A percentile compares a stretch with the other conserved stretches of the same genome.
Evolutionary conservation across 192 early-diverging fungal genomes (phyloP).

Genomic region (Rhizophagus clarus): DNA sequence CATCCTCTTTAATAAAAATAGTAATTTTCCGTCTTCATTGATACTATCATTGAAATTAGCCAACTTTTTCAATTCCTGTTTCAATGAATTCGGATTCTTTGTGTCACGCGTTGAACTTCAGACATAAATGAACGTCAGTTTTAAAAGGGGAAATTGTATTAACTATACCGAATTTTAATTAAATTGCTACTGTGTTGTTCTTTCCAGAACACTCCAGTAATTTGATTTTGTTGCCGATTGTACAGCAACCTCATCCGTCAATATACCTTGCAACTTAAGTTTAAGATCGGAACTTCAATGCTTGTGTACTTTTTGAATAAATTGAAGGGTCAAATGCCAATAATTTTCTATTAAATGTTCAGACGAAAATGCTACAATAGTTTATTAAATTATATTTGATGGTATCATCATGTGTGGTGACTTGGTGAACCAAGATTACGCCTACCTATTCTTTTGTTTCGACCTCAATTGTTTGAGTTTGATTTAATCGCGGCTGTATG

Average conservation of each 20-base stretch:
- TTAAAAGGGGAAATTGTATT: no score
- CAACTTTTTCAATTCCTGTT: conserved; percentile 69
- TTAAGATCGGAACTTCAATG: conserved; percentile 45
- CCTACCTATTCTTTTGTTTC: no score
- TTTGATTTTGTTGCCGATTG: conserved; percentile 61
- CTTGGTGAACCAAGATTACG: no score
- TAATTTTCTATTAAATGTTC: neutral
- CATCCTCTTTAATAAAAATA: conserved; percentile 23
- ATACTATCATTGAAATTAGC: no score
- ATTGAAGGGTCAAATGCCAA: neutral
- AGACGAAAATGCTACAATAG: neutral
- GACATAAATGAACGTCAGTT: conserved; percentile 72
- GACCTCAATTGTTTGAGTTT: no score
- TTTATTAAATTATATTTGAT: no score
- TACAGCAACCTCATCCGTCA: conserved; percentile 39
- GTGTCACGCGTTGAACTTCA: conserved; percentile 82
- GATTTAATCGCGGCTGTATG: no score
- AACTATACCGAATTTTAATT: neutral
- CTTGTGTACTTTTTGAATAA: conserved; percentile 29
- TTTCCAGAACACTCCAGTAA: conserved; percentile 86
- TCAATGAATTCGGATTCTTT: conserved; percentile 95
- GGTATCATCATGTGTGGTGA: no score
- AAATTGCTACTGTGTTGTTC: conserved; percentile 64
- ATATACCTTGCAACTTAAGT: conserved; percentile 41
- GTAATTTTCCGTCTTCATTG: neutral